Conservation (phyloP, 208 protist species). For the Trichomonas vaginalis region DNA sequence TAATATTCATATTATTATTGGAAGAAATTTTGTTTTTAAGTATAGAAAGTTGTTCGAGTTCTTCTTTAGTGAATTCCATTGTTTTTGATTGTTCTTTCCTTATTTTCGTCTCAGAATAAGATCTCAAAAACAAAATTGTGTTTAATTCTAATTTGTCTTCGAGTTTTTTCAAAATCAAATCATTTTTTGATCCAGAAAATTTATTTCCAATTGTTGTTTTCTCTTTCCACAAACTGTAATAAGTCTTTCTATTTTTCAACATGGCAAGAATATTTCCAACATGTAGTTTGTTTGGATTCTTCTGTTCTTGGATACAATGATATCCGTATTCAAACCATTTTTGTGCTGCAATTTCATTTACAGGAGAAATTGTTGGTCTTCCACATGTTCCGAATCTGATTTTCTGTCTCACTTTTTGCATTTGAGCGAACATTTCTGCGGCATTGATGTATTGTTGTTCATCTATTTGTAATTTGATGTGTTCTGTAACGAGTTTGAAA, state of each 20-base stretch:
- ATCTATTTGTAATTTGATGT: not conserved
- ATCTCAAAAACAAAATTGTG: not conserved
- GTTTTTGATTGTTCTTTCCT: not conserved
- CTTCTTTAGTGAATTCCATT: not conserved
- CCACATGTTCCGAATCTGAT: not conserved
- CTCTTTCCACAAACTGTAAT: not conserved
- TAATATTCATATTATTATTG: not conserved
- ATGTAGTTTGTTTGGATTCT: not conserved
- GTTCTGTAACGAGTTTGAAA: not conserved
- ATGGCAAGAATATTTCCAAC: not conserved
- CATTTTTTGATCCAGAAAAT: not conserved
- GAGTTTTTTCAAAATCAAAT: not conserved
- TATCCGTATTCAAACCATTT: not conserved
- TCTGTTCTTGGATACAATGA: not conserved
- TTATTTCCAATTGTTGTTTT: not conserved
- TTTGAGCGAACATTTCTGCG: not conserved
- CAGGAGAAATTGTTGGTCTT: not conserved
- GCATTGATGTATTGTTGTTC: not conserved
- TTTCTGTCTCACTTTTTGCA: not conserved
- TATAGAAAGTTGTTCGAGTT: not conserved
- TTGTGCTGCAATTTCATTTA: not conserved
- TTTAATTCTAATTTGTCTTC: not conserved
- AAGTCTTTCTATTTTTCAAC: not conserved
- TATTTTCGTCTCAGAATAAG: not conserved
- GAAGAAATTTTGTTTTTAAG: not conserved